These are phyloP conservation scores for Ascochyta clinopodiicola DNA, from an alignment of 2,329 filamentous ascomycete genomes.

Conservation along the genomic window DNA sequence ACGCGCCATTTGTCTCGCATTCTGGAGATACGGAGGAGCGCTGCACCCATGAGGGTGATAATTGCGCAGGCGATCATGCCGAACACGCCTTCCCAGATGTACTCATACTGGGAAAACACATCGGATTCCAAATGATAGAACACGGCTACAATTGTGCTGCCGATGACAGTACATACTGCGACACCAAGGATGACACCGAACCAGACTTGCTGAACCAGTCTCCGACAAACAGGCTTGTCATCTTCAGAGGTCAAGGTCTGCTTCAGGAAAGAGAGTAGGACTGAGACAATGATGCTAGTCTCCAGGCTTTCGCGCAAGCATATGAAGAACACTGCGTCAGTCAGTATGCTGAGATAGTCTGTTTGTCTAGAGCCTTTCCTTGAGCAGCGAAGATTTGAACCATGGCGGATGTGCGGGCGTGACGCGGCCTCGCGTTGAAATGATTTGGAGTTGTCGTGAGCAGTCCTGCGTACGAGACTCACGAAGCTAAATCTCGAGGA, in stretches of 20 bases:
- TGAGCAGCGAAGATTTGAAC: slow-evolving; percentile 10
- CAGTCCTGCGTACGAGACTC: too few relatives aligned
- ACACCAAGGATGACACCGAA: slow-evolving; percentile 57
- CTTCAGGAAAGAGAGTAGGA: slow-evolving; percentile 81
- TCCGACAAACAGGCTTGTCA: slow-evolving; percentile 69
- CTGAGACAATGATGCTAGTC: slow-evolving; percentile 81
- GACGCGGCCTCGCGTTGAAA: not conserved
- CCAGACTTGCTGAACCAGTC: slow-evolving; percentile 57
- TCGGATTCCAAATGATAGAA: slow-evolving; percentile 73
- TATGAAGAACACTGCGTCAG: slow-evolving; percentile 75
- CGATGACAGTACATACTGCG: slow-evolving; percentile 68
- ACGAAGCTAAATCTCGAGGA: too few relatives aligned
- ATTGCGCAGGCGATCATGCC: slow-evolving; percentile 76
- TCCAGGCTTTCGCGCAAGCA: slow-evolving; percentile 84
- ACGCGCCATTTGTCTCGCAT: slow-evolving; percentile 85
- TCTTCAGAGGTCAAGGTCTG: slow-evolving; percentile 72
- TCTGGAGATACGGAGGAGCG: slow-evolving; percentile 78
- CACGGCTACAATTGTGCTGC: slow-evolving; percentile 68
- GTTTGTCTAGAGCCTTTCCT: not conserved
- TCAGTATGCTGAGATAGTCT: not conserved
- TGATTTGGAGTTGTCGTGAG: too few relatives aligned
- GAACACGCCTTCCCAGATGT: slow-evolving; percentile 82
- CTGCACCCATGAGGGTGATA: slow-evolving; percentile 79
- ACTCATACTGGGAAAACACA: slow-evolving; percentile 71
- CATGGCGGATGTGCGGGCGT: not conserved